These are phyloP conservation scores for Sphagnurus paluster DNA, from an alignment of 1,284 basidiomycete species.

Conservation along the genomic window DNA sequence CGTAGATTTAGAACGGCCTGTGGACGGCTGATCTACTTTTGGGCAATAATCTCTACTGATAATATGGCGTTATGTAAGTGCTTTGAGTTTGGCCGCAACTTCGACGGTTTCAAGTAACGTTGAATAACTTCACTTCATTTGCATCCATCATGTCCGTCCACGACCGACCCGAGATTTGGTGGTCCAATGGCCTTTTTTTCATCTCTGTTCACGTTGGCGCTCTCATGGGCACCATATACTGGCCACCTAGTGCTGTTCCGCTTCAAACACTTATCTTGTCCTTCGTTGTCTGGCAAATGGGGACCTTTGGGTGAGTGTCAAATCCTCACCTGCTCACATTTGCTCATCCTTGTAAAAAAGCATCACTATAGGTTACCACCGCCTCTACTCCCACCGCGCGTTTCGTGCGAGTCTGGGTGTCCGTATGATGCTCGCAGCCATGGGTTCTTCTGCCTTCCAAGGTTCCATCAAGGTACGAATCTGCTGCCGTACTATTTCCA, in stretches of 20 bases:
- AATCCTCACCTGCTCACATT: neutral
- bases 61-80: neutral
- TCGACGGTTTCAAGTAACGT: neutral
- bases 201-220: conserved; percentile 63
- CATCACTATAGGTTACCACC: conserved; percentile 76
- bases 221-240: conserved; percentile 48
- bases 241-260: conserved; percentile 48
- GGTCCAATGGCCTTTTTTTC: conserved; percentile 71
- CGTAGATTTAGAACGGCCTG: too few species aligned
- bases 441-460: conserved; percentile 68
- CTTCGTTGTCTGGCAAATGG: conserved; percentile 67
- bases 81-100: neutral
- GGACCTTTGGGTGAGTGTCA: conserved; percentile 62
- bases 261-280: conserved; percentile 51
- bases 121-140: neutral
- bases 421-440: conserved; percentile 56
- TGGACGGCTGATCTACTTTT: too few species aligned
- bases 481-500: conserved; percentile 3
- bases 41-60: too few species aligned
- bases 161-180: conserved; percentile 50
- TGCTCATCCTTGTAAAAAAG: conserved; percentile 30
- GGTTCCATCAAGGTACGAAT: conserved; percentile 39
- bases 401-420: conserved; percentile 61
- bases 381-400: conserved; percentile 73
- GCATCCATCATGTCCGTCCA: neutral